Evolutionary conservation across 148 eudicot genomes (phyloP), one percentile per base, ranked within the genome.

Genomic region (Camellia lanceoleosa): DNA sequence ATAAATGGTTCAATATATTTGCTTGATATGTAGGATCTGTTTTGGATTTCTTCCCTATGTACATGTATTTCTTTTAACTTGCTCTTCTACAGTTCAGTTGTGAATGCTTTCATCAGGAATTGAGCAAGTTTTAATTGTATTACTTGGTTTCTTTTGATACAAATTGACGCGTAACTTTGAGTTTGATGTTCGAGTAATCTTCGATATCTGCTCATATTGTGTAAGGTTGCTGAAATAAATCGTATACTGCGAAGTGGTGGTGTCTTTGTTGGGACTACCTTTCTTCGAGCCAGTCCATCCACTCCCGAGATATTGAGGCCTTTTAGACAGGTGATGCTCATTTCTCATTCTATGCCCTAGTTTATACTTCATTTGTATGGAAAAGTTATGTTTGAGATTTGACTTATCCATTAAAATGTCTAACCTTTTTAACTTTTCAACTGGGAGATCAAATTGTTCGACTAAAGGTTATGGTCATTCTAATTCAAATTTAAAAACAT

Each of bases 241-340:
- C 97, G 99, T 19, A 71, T 90, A 81, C 55, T 97, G 87, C 84
- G 93, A 81, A 90, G 97, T 85, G 97, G 99, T 73, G 98, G 99
- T 67, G 81, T 92, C 59, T 97, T 97, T 70, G 95, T 92, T 9
- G 99, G 98, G 77, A 89, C 90, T 76, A 97, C 99, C 72, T 96
- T 96, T 89, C 98, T 96, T 74, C 91, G 95, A 84, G 85, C 82
- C 81, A 89, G 83, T 76, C 74, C 92, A 51, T 87, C 97, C n/a
- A 89, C 97, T 73, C 92, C 97, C 7, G 86, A 80, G 49, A 73
- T 93, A 55, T 23, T 93, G 44, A 91, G 94, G 88, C 87, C 97
- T 67, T 83, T 92, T 19, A 79, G 88, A 84, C 93, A 86, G 97
- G 98, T 95, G 80, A 79, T 77, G 62, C 14, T 69, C 59, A 41